Percentiles rank a stretch among this genome's conserved stretches.
Conservation (phyloP, 441 rosid genomes). For the Hypseocharis bilobata region DNA sequence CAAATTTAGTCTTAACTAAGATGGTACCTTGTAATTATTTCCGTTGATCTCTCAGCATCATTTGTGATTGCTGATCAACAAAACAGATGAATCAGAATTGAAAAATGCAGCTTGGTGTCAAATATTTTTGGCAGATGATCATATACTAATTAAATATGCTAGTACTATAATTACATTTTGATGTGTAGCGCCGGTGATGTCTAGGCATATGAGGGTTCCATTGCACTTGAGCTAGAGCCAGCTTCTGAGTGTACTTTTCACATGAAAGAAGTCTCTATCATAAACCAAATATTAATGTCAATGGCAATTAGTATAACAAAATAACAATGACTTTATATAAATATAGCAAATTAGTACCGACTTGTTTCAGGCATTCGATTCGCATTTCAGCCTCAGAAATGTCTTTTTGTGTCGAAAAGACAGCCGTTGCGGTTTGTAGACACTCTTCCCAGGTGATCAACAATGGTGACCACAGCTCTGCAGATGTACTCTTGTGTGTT, state of each 20-base stretch:
- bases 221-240: conserved; percentile 34
- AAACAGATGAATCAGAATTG: not conserved
- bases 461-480: conserved; percentile 48
- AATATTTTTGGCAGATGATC: too few relatives aligned
- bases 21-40: conserved; percentile 26
- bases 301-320: too few relatives aligned
- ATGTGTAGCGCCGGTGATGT: conserved; percentile 39
- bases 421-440: conserved; percentile 37
- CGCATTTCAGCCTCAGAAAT: conserved; percentile 45
- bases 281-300: not conserved
- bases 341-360: conserved; percentile 19
- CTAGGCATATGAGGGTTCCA: conserved; percentile 39
- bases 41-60: conserved; percentile 17
- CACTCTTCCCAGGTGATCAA: conserved; percentile 61
- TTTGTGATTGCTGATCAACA: conserved; percentile 21
- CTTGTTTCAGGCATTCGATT: conserved; percentile 48
- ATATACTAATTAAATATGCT: too few relatives aligned
- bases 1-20: too few relatives aligned
- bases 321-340: too few relatives aligned
- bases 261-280: conserved; percentile 41
- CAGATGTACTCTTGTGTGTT: conserved; percentile 57
- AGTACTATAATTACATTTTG: conserved; percentile 34
- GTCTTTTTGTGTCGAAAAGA: conserved; percentile 26
- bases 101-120: too few relatives aligned
- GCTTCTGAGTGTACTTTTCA: conserved; percentile 33